Base-by-base conservation (phyloP, 2,329 filamentous ascomycete species). In the Exophiala viscosa region DNA sequence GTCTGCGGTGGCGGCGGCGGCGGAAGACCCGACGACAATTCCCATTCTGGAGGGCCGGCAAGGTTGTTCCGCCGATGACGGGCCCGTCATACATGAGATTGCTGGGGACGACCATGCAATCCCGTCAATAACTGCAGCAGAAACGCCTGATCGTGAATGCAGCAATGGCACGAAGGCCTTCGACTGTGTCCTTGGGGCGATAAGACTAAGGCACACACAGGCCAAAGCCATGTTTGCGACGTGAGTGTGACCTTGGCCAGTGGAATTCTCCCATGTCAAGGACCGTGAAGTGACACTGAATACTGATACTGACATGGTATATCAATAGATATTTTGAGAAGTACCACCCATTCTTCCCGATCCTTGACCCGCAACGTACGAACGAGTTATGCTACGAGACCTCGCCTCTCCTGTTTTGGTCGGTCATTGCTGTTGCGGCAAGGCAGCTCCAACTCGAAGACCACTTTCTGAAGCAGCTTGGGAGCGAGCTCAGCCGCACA, bases 391-490 rank as follows among this genome's bases (percentile, higher is more conserved):
- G 31, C 28, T 34, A 49, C 14, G 23, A 42, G 4, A 33, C 20
- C 11, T 49, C 47, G 3, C 36, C 20, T 13, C 47, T 49, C 8
- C 28, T 49, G 8, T 49, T 42, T 14, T 49, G 47, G 47, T 32
- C 36, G n/a, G 34, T 49, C 15, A 49, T 49, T 34, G 47, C 36
- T 7, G 47, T 49, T 8, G 20, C 47, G 11, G 23, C 20, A 9
- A 23, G 47, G 28, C 45, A 45, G 32, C 32, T 34, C 14, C 34
- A 20, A 10, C n/a, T 34, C 9, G 47, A 34, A 3, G 39, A 43
- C 15, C 10, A 34, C 14, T 43, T 49, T 3, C 28, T 49, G 28
- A 42, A 8, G 4, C n/a, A 15, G 13, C 31, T 49, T 36, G 31
- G 15, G 3, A 11, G 13, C 9, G 39, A 33, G 20, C 47, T 49